Conservation (phyloP, 305 asterid genomes). For the Caryopteris hybrid region DNA sequence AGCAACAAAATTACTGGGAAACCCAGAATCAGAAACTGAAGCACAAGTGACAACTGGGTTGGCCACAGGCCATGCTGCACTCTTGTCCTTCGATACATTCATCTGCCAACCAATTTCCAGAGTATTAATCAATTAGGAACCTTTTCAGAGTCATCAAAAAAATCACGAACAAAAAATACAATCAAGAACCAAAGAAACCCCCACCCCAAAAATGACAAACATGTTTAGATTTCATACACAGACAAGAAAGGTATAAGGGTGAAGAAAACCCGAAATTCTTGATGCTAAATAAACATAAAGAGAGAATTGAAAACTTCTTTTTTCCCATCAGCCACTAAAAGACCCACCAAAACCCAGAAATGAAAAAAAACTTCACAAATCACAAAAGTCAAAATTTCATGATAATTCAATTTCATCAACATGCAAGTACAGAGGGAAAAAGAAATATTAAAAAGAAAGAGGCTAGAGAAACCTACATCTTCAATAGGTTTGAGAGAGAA, state of each 20-base stretch:
- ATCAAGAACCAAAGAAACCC: not conserved
- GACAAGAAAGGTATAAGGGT: not conserved
- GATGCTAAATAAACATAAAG: not conserved
- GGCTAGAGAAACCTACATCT: constrained; percentile 37
- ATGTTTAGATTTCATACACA: not conserved
- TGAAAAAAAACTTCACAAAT: not conserved
- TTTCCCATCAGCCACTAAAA: not conserved
- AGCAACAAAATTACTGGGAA: constrained; percentile 91
- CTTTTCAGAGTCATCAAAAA: not conserved
- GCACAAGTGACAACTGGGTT: constrained; percentile 93
- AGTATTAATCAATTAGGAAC: constrained; percentile 22
- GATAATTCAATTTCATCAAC: not conserved
- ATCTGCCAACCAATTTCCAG: constrained; percentile 54
- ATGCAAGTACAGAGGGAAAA: not conserved
- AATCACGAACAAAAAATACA: not conserved
- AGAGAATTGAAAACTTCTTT: not conserved
- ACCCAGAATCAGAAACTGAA: constrained; percentile 65
- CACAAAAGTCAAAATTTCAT: not conserved
- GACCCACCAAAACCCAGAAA: not conserved
- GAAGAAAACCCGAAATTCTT: not conserved
- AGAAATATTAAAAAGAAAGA: not conserved
- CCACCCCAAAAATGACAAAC: not conserved
- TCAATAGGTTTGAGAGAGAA: constrained; percentile 87
- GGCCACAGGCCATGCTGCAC: constrained; percentile 96
- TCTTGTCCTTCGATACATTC: constrained; percentile 60